Conservation (phyloP, 1,284 basidiomycete species). For the Fomitopsis pinicola region DNA sequence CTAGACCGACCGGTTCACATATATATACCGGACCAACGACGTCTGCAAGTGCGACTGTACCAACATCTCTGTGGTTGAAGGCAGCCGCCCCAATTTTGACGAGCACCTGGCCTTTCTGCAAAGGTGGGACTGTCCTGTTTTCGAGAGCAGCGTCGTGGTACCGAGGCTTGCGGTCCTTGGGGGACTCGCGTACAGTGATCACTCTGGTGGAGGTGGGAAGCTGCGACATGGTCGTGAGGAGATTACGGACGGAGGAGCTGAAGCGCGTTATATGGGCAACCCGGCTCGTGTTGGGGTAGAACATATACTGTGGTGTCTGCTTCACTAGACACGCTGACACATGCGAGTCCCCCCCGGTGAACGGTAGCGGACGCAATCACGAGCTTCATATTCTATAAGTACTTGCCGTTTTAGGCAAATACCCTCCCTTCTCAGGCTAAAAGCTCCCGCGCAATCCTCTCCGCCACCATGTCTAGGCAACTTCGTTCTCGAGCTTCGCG, state of each 20-base stretch:
- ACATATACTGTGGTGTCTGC: background rate
- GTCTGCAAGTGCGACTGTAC: background rate
- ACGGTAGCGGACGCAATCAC: background rate
- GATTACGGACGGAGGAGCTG: background rate
- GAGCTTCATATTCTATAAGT: background rate
- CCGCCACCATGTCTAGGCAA: slow-evolving; percentile 26
- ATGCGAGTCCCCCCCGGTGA: too few species aligned
- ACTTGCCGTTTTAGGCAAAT: background rate
- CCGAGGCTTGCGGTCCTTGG: slow-evolving; percentile 27
- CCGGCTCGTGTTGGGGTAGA: background rate
- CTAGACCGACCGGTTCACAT: slow-evolving; percentile 30
- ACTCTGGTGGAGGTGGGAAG: slow-evolving; percentile 26
- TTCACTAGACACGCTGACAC: too few species aligned
- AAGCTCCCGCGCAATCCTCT: background rate
- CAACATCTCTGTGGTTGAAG: slow-evolving; percentile 80
- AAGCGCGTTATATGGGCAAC: background rate
- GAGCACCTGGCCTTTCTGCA: slow-evolving; percentile 54
- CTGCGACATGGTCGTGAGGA: slow-evolving; percentile 1
- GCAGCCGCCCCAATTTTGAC: slow-evolving; percentile 65
- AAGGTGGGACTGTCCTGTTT: slow-evolving; percentile 41
- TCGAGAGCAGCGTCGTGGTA: slow-evolving; percentile 54
- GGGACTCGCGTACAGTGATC: slow-evolving; percentile 38
- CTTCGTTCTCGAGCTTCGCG: slow-evolving; percentile 32
- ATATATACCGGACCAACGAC: background rate
- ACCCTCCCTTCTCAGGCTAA: background rate